Evolutionary conservation across 1,139 yeast species (phyloP).

Genomic region (Geotrichum restrictum): DNA sequence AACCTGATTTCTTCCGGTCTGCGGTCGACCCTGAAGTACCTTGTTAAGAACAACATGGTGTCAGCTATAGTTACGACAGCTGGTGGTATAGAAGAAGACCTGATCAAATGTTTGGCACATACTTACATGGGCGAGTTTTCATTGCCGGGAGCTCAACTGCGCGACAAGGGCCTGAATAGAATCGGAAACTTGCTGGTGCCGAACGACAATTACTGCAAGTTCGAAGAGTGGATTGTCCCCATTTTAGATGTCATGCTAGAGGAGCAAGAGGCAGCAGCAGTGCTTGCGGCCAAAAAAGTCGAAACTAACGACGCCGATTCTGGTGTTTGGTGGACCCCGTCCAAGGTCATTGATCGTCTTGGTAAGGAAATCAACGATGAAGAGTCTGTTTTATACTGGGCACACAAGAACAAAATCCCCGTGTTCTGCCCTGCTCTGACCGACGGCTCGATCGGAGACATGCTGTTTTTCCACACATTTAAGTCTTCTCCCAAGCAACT

Average conservation of each 20-base stretch:
- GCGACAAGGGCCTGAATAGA: slow-evolving; percentile 96
- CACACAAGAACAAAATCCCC: slow-evolving; percentile 93
- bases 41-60: slow-evolving; percentile 91
- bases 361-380: slow-evolving; percentile 96
- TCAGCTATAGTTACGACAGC: slow-evolving; percentile 93
- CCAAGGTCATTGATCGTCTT: slow-evolving; percentile 81
- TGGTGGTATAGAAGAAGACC: slow-evolving; percentile 97
- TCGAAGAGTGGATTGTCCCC: slow-evolving; percentile 98
- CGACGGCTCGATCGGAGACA: slow-evolving; percentile 97
- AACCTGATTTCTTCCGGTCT: slow-evolving; percentile 91
- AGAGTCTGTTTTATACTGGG: slow-evolving; percentile 94
- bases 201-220: slow-evolving; percentile 92
- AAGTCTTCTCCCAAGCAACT: slow-evolving; percentile 86
- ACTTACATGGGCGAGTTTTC: slow-evolving; percentile 90
- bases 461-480: slow-evolving; percentile 97
- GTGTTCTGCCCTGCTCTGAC: slow-evolving; percentile 96
- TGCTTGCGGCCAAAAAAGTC: slow-evolving; percentile 39
- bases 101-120: slow-evolving; percentile 92
- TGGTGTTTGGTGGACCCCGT: slow-evolving; percentile 78
- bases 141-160: slow-evolving; percentile 70
- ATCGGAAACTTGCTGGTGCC: slow-evolving; percentile 96
- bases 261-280: slow-evolving; percentile 74
- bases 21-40: slow-evolving; percentile 80
- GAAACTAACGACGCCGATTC: slow-evolving; percentile 59
- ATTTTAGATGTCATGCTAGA: slow-evolving; percentile 78